Evolutionary conservation across 345 rosid species (phyloP).

Genomic region (Populus euphratica): DNA sequence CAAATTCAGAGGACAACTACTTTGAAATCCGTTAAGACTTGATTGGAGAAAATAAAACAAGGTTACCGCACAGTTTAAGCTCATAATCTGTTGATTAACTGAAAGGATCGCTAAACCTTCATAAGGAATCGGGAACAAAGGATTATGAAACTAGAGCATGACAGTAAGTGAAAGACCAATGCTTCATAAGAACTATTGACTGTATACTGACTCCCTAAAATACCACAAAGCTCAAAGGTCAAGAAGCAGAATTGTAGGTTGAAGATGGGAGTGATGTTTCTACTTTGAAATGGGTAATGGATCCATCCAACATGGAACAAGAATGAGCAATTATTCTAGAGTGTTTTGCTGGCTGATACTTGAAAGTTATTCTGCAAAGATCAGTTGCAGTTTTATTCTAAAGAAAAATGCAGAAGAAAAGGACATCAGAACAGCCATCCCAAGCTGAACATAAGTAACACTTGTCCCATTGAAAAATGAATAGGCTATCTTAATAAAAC

Average conservation of each 20-base stretch:
- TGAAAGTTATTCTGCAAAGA: background rate
- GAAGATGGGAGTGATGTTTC: background rate
- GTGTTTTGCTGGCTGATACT: background rate
- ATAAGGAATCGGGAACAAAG: background rate
- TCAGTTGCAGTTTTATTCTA: background rate
- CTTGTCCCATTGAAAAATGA: background rate
- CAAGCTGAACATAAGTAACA: background rate
- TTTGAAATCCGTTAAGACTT: background rate
- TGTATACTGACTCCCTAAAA: background rate
- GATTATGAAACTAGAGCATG: background rate
- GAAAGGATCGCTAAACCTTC: background rate
- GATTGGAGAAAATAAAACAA: background rate
- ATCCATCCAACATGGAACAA: background rate
- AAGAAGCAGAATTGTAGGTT: background rate
- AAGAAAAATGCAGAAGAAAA: background rate
- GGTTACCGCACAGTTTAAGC: background rate
- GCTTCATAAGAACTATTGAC: background rate
- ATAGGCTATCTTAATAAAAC: background rate
- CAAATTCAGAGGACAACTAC: background rate
- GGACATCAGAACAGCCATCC: background rate
- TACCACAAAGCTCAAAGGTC: background rate
- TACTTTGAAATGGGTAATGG: background rate
- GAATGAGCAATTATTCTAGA: background rate
- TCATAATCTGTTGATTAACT: background rate
- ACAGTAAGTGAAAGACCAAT: background rate